Evolutionary conservation across 148 eudicot species (phyloP), one percentile per base, ranked within the genome.

Genomic region (Bassia scoparia): DNA sequence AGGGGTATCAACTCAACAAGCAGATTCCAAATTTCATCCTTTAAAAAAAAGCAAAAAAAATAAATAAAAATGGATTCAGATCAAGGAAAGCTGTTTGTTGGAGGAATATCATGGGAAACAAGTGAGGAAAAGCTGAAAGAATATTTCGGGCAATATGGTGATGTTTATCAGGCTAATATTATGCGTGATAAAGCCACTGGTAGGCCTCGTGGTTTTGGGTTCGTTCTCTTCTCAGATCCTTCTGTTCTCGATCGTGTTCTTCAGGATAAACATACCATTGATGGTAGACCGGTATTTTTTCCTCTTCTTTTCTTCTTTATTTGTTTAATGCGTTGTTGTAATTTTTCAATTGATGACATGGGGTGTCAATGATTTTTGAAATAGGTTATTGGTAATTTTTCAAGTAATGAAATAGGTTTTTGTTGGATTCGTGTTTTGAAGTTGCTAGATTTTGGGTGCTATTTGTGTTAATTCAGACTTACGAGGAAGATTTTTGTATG

Each of bases 81-180:
- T 83, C 97, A 94, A 61, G 97, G 91, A 15, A 94, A 94, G 79
- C 76, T 94, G 31, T 94, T 94, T 71, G 88, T 94, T 7, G 98
- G 98, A 24, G 98, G 98, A 69, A 85, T 93, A 37, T 90, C 98
- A 76, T 93, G 96, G 96, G 98, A 93, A 70, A 93, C 98, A 13
- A 52, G 79, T 0, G 97, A 94, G 74, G 96, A 89, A 14, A 89
- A 85, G 80, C 81, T 94, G 0, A 86, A 79, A 76, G 95, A 91
- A 9, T 86, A 94, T 74, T 94, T 94, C 64, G 82, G 81, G 48
- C 79, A 78, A 56, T 94, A 89, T 49, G 98, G 98, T 0, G 87
- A 89, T n/a, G 92, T 91, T 74, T 52, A 78, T 37, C 91, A 89
- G 67, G 81, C 90, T 24, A 88, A 86, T 20, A 89, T 91, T 21